Conservation (phyloP, 257 asterid genomes). For the Capsicum pubescens region DNA sequence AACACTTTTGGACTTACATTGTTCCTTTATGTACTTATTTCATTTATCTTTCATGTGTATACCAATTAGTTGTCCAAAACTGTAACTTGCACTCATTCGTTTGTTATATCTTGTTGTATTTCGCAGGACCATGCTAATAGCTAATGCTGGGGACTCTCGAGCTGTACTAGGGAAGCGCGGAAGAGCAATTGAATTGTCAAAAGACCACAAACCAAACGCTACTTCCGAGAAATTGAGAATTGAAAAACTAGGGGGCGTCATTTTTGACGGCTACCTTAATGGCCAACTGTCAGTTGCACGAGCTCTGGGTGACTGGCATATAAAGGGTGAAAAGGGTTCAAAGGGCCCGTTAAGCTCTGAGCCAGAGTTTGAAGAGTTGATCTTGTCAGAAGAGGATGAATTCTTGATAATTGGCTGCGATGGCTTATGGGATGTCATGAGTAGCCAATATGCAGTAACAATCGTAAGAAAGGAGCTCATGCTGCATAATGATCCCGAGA, state of each 20-base stretch:
- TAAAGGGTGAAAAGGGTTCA: constrained; percentile 83
- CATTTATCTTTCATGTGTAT: background rate
- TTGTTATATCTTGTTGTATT: constrained; percentile 5
- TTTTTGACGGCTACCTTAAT: constrained; percentile 85
- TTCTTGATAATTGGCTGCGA: constrained; percentile 86
- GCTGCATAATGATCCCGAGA: constrained; percentile 77
- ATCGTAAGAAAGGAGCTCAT: constrained; percentile 81
- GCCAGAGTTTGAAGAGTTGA: constrained; percentile 75
- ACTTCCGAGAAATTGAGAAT: constrained; percentile 73
- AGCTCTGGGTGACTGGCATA: constrained; percentile 90
- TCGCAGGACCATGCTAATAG: constrained; percentile 68
- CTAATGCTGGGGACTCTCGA: constrained; percentile 91
- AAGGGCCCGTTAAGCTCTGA: constrained; percentile 70
- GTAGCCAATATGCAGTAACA: constrained; percentile 87
- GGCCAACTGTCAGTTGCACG: constrained; percentile 93
- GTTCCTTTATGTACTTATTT: background rate
- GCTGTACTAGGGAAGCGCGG: constrained; percentile 88
- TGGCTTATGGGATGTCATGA: constrained; percentile 95
- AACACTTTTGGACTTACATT: background rate
- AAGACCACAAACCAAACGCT: constrained; percentile 82
- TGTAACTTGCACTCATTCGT: background rate
- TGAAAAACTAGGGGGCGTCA: constrained; percentile 75
- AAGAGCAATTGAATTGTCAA: constrained; percentile 77
- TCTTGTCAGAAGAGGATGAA: constrained; percentile 76
- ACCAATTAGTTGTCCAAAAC: background rate